Base-by-base conservation (phyloP, 768 basidiomycete species). In the Agaricus sinodeliciosus region DNA sequence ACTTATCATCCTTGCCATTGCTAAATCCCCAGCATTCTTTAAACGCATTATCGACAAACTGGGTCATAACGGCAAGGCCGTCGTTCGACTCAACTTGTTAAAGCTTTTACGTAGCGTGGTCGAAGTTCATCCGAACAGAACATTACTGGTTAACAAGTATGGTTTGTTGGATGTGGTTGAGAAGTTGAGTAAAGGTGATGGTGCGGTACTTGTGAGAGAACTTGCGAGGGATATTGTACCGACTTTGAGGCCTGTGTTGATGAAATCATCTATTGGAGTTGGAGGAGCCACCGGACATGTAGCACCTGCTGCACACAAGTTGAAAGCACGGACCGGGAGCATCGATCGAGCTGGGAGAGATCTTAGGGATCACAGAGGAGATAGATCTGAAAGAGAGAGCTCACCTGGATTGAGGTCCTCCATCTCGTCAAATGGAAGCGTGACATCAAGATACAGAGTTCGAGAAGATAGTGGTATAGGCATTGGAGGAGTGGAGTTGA, bases 171-270 rank as follows among this genome's bases (percentile, higher is more conserved):
- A 84, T 31, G 82, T 93, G 3, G 90, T 99, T 52, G 80, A 84
- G 58, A 78, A 79, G 56, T 71, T 97, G 45, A 83, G 85, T 46
- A 72, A 73, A 9, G 73, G 72, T 9, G 96, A 99, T 65, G 88
- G 83, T 11, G 94, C 95, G 0, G 87, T 98, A 15, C 77, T 99
- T 26, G 93, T 96, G 15, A 77, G 90, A 53, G 90, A 97, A 65
- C 69, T 96, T 42, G 92, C 92, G 16, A 77, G 86, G 59, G 90
- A 93, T 67, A 90, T 93, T 54, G 72, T 90, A 19, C 90, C 90
- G 0, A 77, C 83, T 0, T 75, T 93, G 40, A 79, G 79, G 35
- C 88, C 90, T 2, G 89, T 78, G 5, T 67, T 90, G 60, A 81
- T 51, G 50, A 51, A n/a, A 35, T 44, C 50, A 18, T 16, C 50